A percentile compares a stretch with the other conserved stretches of the same genome.
Conservation (phyloP, 2,329 filamentous ascomycete genomes). For the Cytospora paraplurivora region DNA sequence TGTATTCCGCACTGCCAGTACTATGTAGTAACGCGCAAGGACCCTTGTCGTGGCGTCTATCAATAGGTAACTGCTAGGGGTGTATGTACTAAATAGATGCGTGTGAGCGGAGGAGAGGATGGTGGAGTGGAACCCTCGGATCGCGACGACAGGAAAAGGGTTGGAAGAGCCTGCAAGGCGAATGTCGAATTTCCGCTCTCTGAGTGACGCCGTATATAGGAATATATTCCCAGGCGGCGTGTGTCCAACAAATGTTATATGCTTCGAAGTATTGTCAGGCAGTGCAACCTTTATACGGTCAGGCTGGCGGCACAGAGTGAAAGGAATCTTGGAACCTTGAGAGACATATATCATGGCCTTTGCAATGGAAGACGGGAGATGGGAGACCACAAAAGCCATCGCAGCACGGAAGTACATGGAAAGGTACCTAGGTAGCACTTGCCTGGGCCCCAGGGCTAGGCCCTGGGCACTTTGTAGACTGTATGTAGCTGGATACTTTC, state of each 20-base stretch:
- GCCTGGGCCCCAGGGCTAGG: too few species aligned
- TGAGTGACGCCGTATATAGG: neutral
- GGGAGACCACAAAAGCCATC: neutral
- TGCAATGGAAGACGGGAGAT: neutral
- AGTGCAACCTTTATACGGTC: neutral
- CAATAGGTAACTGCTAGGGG: constrained; percentile 5
- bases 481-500: neutral
- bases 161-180: constrained; percentile 5
- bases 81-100: constrained; percentile 23
- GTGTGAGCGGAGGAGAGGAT: constrained; percentile 28
- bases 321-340: neutral
- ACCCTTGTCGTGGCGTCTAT: constrained; percentile 22
- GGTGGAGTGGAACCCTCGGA: constrained; percentile 27
- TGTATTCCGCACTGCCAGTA: neutral
- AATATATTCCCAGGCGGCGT: neutral
- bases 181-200: neutral
- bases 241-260: too few species aligned
- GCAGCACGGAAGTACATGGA: neutral
- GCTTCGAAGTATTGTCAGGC: neutral
- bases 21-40: constrained; percentile 11
- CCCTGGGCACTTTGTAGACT: neutral
- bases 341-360: neutral
- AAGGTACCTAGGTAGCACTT: neutral
- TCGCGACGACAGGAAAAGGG: constrained; percentile 26
- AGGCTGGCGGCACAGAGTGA: neutral